Evolutionary conservation across 2,329 filamentous ascomycete species (phyloP).

Genomic region (Ophiostoma sp.): DNA sequence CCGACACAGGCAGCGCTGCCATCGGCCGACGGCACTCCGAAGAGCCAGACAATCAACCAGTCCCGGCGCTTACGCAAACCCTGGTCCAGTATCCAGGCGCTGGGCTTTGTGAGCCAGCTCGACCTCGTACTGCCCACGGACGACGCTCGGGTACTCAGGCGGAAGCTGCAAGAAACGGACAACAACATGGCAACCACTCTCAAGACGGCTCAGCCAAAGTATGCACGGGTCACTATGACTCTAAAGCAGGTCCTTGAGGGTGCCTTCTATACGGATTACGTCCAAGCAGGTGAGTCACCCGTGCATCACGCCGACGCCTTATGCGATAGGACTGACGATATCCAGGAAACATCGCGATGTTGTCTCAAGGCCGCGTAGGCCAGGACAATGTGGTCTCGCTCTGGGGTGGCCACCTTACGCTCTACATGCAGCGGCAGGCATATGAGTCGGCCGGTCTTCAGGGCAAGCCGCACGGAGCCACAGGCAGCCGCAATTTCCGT

Average conservation of each 20-base stretch:
- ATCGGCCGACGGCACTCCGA: background rate
- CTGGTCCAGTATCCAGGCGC: slow-evolving; percentile 61
- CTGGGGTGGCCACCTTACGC: slow-evolving; percentile 61
- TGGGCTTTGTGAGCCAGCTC: slow-evolving; percentile 54
- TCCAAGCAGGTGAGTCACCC: slow-evolving; percentile 58
- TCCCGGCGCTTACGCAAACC: slow-evolving; percentile 56
- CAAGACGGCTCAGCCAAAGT: slow-evolving; percentile 39
- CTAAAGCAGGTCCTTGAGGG: slow-evolving; percentile 65
- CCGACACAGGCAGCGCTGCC: background rate
- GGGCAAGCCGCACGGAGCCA: slow-evolving; percentile 59
- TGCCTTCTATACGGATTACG: slow-evolving; percentile 75
- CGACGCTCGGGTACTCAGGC: slow-evolving; percentile 48
- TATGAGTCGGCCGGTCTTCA: slow-evolving; percentile 79
- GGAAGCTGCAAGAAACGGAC: slow-evolving; percentile 41
- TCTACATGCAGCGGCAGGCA: slow-evolving; percentile 73
- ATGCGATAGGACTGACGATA: too few relatives aligned
- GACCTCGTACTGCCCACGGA: slow-evolving; percentile 69
- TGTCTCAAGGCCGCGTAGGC: slow-evolving; percentile 68
- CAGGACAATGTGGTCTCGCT: slow-evolving; percentile 69
- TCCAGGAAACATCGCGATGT: slow-evolving; percentile 61
- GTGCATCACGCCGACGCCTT: too few relatives aligned
- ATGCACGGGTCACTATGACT: slow-evolving; percentile 66
- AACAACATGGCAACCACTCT: background rate
- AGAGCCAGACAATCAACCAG: background rate
- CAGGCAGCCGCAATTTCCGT: slow-evolving; percentile 55